Conservation (phyloP, 805 yeast genomes). For the Blastobotrys chiropterorum region DNA sequence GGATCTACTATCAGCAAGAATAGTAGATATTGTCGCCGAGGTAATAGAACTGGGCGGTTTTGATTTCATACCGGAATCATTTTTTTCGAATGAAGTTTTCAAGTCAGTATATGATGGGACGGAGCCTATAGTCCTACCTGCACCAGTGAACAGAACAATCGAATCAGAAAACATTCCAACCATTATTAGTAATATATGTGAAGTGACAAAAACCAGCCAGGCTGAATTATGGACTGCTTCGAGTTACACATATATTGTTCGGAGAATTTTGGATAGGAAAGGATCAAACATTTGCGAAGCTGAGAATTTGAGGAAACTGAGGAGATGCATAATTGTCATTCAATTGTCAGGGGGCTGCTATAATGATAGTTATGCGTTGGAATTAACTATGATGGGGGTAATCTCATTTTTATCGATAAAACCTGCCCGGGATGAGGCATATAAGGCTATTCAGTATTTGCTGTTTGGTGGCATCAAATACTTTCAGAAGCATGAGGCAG, state of each 20-base stretch:
- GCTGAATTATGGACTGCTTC: background rate
- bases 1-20: background rate
- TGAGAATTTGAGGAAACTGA: background rate
- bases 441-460: background rate
- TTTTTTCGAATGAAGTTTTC: background rate
- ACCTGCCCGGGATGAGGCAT: background rate
- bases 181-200: background rate
- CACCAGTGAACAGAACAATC: background rate
- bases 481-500: background rate
- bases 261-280: background rate
- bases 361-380: slow-evolving; percentile 6
- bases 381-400: slow-evolving; percentile 2
- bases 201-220: background rate
- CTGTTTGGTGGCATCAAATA: background rate
- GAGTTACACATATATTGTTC: background rate
- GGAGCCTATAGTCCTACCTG: background rate
- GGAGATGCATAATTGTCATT: slow-evolving; percentile 3
- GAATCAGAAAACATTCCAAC: background rate
- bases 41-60: background rate
- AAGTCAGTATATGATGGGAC: background rate
- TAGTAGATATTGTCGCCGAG: slow-evolving; percentile 1
- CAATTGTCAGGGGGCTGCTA: background rate
- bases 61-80: background rate
- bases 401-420: background rate
- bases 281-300: background rate